Base-by-base conservation (phyloP, 2,329 filamentous ascomycete species). In the Cordyceps pruinosa region DNA sequence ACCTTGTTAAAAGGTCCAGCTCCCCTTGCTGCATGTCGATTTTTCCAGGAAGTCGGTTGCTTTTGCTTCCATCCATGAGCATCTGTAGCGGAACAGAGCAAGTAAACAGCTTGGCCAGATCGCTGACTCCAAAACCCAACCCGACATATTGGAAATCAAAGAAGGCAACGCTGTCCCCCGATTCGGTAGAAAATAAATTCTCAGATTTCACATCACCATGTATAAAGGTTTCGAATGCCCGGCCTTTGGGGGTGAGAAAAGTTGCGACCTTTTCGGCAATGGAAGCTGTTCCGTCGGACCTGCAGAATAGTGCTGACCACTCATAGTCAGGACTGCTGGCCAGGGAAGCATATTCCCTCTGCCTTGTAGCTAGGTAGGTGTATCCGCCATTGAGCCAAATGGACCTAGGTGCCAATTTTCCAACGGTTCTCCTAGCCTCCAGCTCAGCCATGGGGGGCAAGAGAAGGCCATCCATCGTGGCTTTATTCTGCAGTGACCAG, bases 141-240 rank as follows among this genome's bases (percentile, higher is more conserved):
- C 86, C 86, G 0, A 81, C 77, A 61, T 88, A 88, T 62, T 88
- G 85, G 57, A 88, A 88, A 65, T 88, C 86, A 63, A 84, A 87
- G 61, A 88, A 85, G 0, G 82, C 84, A 2, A 84, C 82, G 4
- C 71, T 59, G 2, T 78, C 68, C 1, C 80, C 82, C 0, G 66
- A 61, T 0, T 64, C 58, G 0, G 72, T 82, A 0, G 81, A 82
- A 63, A 87, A 87, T 7, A 88, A 74, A 58, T 88, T 88, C 62
- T 87, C 84, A 0, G 81, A 85, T 66, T 88, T 88, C 52, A 87
- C 84, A 57, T 88, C 85, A 8, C 85, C 85, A 63, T 88, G 85
- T 8, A 88, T 81, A 17, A 82, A 75, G 0, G 84, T 84, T 61
- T 86, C 75, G 1, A 75, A 72, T 0, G 70, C 57, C 15, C 75